phyloP scores from a whole-genome alignment of 305 asterid species.

The Fraxinus nigra region DNA sequence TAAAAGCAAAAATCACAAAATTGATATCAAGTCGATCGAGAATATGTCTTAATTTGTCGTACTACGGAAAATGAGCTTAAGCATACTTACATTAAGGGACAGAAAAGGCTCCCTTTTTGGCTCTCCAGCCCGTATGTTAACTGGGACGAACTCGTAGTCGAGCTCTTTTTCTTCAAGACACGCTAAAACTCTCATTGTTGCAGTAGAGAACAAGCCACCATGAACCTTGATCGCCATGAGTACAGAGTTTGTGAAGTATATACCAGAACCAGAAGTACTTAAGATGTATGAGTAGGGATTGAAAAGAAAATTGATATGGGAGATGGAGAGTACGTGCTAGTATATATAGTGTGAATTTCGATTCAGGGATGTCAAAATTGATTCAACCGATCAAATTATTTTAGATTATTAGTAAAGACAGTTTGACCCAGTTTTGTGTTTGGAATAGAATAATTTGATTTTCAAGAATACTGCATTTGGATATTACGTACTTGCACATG shows the following conservation, averaged over 20 bases:
- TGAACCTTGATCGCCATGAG: slow-evolving; percentile 26
- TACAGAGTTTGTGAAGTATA: background rate
- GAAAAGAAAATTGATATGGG: background rate
- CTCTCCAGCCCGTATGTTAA: slow-evolving; percentile 27
- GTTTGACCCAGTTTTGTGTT: background rate
- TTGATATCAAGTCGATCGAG: background rate
- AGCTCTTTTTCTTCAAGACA: slow-evolving; percentile 38
- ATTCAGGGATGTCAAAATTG: background rate
- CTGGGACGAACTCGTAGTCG: slow-evolving; percentile 28
- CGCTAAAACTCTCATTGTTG: slow-evolving; percentile 24
- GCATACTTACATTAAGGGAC: slow-evolving; percentile 24
- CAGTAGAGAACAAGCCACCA: slow-evolving; percentile 23
- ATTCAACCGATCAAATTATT: background rate
- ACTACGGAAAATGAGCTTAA: background rate
- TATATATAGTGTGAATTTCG: background rate
- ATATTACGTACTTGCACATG: background rate
- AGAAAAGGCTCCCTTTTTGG: slow-evolving; percentile 34
- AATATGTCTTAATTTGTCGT: background rate
- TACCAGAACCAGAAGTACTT: background rate
- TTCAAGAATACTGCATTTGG: background rate
- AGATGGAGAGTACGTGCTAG: background rate
- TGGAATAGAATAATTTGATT: background rate
- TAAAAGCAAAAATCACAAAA: background rate
- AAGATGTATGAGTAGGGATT: background rate
- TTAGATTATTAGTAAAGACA: background rate